Evolutionary conservation across 768 basidiomycete species (phyloP).

Genomic region (Gyrodon lividus): DNA sequence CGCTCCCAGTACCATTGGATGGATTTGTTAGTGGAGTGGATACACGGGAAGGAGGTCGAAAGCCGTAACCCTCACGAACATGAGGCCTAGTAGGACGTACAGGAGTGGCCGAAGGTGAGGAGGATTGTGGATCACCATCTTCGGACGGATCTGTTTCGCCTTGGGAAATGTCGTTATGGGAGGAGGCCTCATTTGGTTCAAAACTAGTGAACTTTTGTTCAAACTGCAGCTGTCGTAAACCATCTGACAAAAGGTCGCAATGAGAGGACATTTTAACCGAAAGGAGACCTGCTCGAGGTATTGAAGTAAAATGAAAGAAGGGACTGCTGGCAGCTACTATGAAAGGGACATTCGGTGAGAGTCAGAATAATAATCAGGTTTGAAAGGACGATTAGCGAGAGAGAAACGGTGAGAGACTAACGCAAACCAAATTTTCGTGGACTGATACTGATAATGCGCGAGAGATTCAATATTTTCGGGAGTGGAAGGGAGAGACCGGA

Average conservation of each 20-base stretch:
- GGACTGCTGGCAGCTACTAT: background rate
- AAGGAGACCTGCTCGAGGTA: conserved; percentile 21
- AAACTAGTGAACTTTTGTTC: conserved; percentile 18
- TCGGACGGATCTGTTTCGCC: conserved; percentile 3
- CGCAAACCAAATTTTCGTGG: too few relatives aligned
- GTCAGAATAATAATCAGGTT: too few relatives aligned
- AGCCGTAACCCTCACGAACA: conserved; percentile 78
- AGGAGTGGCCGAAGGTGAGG: conserved; percentile 16
- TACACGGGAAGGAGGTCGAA: conserved; percentile 66
- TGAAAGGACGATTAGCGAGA: background rate
- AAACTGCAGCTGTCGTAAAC: conserved; percentile 48
- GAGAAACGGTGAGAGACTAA: background rate
- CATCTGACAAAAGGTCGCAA: conserved; percentile 42
- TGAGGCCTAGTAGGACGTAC: conserved; percentile 32
- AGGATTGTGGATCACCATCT: conserved; percentile 1
- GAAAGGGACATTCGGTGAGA: conserved; percentile 1
- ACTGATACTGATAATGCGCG: too few relatives aligned
- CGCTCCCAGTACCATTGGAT: conserved; percentile 22
- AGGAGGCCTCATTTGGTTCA: conserved; percentile 3
- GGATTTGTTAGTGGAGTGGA: conserved; percentile 54
- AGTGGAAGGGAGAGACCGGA: conserved; percentile 4
- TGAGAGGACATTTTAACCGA: conserved; percentile 32
- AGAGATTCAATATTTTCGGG: too few relatives aligned
- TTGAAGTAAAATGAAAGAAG: conserved; percentile 1
- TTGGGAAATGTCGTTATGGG: conserved; percentile 7